Evolutionary conservation across 2,329 filamentous ascomycete genomes (phyloP), one percentile per base, ranked within the genome.

Genomic region (Davidsoniella neocaledoniae): DNA sequence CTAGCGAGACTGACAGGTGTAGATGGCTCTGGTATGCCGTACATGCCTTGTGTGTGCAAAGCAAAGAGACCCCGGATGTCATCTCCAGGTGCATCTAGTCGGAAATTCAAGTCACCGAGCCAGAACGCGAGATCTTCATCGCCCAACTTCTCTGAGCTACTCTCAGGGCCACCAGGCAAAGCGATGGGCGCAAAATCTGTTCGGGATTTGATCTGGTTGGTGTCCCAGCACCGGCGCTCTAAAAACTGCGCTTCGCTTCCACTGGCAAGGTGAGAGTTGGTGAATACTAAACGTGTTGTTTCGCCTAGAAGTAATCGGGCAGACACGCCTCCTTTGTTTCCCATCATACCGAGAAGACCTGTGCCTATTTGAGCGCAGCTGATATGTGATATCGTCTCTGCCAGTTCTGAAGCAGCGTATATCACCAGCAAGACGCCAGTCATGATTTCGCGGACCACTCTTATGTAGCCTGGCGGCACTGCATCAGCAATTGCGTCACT

Each of bases 51-150:
- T 0, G 85, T 83, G 62, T 95, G 90, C 4, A 95, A 71, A 59
- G 81, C 83, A 37, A 98, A 70, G 5, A 96, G 68, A 44, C 83
- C 77, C 29, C 90, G 76, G 43, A 98, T 91, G 61, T 98, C 91
- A 37, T 91, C 83, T 1, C 87, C 88, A 0, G 90, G 85, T 42
- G 82, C 85, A 46, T 93, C 86, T 0, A 98, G 72, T 29, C 91
- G 78, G 60, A 95, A 98, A 62, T 98, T 98, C 40, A 98, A 71
- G 62, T 98, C 91, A 5, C 91, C 91, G 59, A 94, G 85, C 86
- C 90, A 96, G 59, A 98, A 95, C 0, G 81, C 79, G 65, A 95
- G 87, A 60, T 98, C 91, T 56, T 94, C 90, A 38, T 93, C 84
- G 1, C 86, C 88, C 55, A 98, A 81, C 36, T 70, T 75, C 47